Evolutionary conservation across 768 basidiomycete species (phyloP), one percentile per base, ranked within the genome.

Genomic region (Filobasidium floriforme): DNA sequence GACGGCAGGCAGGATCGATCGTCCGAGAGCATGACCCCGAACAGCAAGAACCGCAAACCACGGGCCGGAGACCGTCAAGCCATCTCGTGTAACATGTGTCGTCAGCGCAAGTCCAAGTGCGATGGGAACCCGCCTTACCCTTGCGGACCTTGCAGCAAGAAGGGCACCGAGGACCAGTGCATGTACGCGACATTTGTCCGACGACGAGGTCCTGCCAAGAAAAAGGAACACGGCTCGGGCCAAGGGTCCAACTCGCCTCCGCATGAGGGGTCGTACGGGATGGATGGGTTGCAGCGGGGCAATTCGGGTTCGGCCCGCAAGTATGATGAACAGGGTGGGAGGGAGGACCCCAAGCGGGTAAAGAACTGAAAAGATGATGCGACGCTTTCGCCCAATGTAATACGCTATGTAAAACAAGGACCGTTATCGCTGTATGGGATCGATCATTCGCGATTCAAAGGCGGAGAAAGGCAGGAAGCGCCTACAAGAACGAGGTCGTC

Each of bases 51-150:
- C 12, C 54, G 54, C 6, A 57, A 57, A 28, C 6, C 5, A 4
- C 61, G 62, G 7, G 29, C 15, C 12, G 51, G 46, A 5, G 46
- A 63, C 18, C 46, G 62, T 15, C 62, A 63, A 28, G 43, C 62
- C 46, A 68, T 68, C 55, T 68, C 67, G n/a, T 68, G 67, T 62
- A 68, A 68, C 22, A 57, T 59, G 32, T 68, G 67, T 37, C 62
- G 67, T 32, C 67, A 62, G 49, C 62, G 67, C 22, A 68, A 68
- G 32, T 49, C 61, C 24, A 63, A 60, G 43, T 68, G 67, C 54
- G 62, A 64, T 52, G 67, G 67, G 12, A 37, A 22, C 19, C 59
- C 55, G 11, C 67, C 67, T n/a, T 19, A 62, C n/a, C 44, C 67
- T 10, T 68, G 67, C 32, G 59, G 22, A 26, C 62, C 62, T 24